Evolutionary conservation across 2,329 filamentous ascomycete genomes (phyloP).

Genomic region (Saccharata proteae): DNA sequence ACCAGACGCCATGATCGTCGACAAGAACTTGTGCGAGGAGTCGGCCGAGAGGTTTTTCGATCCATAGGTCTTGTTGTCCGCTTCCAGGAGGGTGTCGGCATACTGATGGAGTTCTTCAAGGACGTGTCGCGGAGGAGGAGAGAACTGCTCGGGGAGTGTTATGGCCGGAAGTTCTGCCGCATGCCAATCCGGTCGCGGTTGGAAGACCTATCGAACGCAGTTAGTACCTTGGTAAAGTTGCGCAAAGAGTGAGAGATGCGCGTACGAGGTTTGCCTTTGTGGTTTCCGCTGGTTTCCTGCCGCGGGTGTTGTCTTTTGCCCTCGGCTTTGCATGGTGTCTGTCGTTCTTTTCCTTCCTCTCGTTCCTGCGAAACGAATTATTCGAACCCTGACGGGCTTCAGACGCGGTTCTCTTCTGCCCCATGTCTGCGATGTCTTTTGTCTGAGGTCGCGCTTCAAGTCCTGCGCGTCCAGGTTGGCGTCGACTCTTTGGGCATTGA

Average conservation of each 20-base stretch:
- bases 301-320: constrained; percentile 9
- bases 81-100: constrained; percentile 61
- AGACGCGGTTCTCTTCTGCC: constrained; percentile 23
- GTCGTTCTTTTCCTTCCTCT: constrained; percentile 10
- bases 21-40: constrained; percentile 90
- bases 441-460: too few relatives aligned
- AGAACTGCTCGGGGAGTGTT: constrained; percentile 32
- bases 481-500: too few relatives aligned
- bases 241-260: background rate
- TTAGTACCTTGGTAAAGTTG: too few relatives aligned
- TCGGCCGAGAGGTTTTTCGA: constrained; percentile 61
- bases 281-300: constrained; percentile 30
- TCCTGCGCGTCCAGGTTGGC: too few relatives aligned
- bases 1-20: constrained; percentile 91
- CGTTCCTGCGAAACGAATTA: constrained; percentile 11
- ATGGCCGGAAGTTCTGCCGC: constrained; percentile 44
- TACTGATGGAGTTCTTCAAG: constrained; percentile 54
- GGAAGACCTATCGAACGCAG: constrained; percentile 36
- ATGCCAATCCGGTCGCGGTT: constrained; percentile 58
- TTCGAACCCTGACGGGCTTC: constrained; percentile 12
- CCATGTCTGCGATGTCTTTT: constrained; percentile 18
- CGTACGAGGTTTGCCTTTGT: constrained; percentile 21
- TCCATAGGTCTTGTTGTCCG: constrained; percentile 65
- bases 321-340: background rate
- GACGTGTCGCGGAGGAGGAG: constrained; percentile 37